These are phyloP conservation scores for Aegilops longissima DNA, from an alignment of 176 grass and related monocot species.

Conservation along the genomic window DNA sequence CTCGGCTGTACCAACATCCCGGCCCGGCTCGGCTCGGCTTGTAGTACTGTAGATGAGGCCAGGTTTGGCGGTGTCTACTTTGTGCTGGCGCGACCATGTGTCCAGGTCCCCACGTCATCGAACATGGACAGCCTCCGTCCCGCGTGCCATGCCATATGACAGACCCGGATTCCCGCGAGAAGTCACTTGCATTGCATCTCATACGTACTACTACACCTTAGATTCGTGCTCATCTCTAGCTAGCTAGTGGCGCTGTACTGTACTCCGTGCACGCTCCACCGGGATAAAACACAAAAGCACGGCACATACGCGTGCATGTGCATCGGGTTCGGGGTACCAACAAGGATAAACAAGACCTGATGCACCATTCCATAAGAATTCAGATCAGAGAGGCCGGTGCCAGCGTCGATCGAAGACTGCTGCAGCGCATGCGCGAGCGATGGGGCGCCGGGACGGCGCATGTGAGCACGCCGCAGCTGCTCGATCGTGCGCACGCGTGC, in stretches of 20 bases:
- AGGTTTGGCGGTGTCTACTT: not conserved
- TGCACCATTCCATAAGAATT: not conserved
- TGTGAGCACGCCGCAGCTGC: not conserved
- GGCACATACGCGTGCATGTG: conserved; percentile 2
- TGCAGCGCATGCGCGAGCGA: not conserved
- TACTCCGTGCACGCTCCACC: not conserved
- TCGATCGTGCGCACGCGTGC: conserved; percentile 33
- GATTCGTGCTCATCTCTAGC: conserved; percentile 1
- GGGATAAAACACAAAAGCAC: not conserved
- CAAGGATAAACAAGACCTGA: not conserved
- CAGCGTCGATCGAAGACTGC: not conserved
- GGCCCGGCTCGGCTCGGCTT: not conserved
- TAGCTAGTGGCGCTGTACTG: not conserved
- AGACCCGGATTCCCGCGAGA: conserved; percentile 17
- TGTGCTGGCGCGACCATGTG: not conserved
- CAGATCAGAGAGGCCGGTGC: not conserved
- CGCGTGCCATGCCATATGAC: not conserved
- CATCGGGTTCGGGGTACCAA: not conserved
- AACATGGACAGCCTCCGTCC: not conserved
- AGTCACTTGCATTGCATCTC: not conserved
- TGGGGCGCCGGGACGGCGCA: conserved; percentile 12
- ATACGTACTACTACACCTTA: not conserved
- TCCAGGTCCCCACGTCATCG: not conserved
- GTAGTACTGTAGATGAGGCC: no score
- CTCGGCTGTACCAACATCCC: not conserved